phyloP scores from a whole-genome alignment of 139 green algal genomes.

The Mesostigma viride region DNA sequence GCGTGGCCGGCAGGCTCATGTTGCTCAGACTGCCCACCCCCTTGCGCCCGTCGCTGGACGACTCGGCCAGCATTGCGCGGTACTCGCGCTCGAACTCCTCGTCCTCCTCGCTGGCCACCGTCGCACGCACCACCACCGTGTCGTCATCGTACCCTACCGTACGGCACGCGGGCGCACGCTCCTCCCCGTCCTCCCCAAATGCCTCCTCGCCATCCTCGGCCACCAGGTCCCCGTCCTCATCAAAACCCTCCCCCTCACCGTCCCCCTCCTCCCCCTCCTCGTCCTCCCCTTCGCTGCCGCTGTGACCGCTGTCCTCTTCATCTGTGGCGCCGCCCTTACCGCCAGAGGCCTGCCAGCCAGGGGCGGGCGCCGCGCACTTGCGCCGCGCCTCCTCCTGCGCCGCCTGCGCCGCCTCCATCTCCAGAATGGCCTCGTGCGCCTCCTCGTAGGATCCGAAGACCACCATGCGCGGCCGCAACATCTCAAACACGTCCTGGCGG shows the following conservation, averaged over 20 bases:
- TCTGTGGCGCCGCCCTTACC: conserved; percentile 29
- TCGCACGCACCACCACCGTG: neutral
- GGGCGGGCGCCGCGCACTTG: conserved; percentile 4
- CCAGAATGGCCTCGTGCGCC: conserved; percentile 45
- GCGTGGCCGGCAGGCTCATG: conserved; percentile 17
- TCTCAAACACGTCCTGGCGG: conserved; percentile 63
- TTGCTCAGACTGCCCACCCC: conserved; percentile 7
- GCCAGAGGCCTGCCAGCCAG: conserved; percentile 9
- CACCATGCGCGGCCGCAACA: conserved; percentile 50
- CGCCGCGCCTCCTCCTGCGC: conserved; percentile 31
- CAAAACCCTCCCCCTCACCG: neutral
- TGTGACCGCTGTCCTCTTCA: conserved; percentile 14
- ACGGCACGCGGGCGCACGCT: neutral
- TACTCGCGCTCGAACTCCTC: conserved; percentile 29
- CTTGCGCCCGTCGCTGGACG: conserved; percentile 23
- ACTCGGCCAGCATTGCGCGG: conserved; percentile 25
- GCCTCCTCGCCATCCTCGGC: neutral
- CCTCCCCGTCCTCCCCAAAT: neutral
- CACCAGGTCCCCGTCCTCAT: conserved; percentile 29
- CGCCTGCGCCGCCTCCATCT: conserved; percentile 38
- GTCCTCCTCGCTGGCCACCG: conserved; percentile 21
- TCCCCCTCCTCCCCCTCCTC: conserved; percentile 24
- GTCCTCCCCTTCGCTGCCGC: conserved; percentile 28
- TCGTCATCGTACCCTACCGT: too few species aligned
- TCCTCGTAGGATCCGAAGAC: conserved; percentile 48